Evolutionary conservation across 805 yeast genomes (phyloP), one percentile per base, ranked within the genome.

Genomic region (Nakazawaea anatomiae): DNA sequence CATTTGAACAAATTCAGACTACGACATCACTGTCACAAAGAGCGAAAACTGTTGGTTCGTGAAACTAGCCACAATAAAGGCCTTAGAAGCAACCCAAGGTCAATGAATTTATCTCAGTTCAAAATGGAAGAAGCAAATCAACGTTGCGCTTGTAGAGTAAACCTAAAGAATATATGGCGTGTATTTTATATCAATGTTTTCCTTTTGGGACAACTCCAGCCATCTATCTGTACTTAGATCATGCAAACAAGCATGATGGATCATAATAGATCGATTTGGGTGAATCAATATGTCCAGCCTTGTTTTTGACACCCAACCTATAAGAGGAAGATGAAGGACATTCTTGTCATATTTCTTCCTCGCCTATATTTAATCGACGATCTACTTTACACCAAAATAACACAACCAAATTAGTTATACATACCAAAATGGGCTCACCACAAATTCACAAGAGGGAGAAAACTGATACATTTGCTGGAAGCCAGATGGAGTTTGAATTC

Each of bases 381-480:
- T 11, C 35, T 11, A 32, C 8, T 11, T 32, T 9, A 8, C 11
- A 2, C 35, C 11, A 32, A 3, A 9, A 11, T 32, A 9, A 32
- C 11, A 32, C 35, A 9, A 9, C 11, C 11, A 32, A 40, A 4
- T 14, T 25, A 6, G 30, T 14, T 25, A 6, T 27, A 6, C 18
- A 35, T 11, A 44, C 11, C 41, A 27, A 18, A 32, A 31, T 14
- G 28, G 30, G 11, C 6, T 44, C 47, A 6, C 40, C 30, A 27
- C 32, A 44, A 30, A 12, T 18, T 6, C 53, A 50, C 28, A 42
- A 36, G 35, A 46, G 50, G 42, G 47, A 50, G 18, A 50, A 46
- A 35, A 50, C 53, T 10, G 53, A 50, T 18, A 46, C 53, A 25
- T 50, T 50, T 46, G 44, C 12, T 6, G 53, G 53, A 6, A 32